These are phyloP conservation scores for Passalora sequoiae DNA, from an alignment of 2,329 filamentous ascomycete species.

Conservation along the genomic window DNA sequence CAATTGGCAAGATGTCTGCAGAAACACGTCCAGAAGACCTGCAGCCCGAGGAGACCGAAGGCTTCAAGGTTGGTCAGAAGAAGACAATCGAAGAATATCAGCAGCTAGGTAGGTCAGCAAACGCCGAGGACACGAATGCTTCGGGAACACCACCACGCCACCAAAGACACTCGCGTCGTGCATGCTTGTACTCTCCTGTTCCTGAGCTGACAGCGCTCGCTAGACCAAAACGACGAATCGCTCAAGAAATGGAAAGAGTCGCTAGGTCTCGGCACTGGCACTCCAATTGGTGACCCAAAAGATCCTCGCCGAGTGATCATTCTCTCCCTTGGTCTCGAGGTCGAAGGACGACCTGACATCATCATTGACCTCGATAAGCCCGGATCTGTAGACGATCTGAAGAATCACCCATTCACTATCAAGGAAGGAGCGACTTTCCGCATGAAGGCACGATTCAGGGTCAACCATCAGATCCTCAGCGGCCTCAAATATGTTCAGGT, in stretches of 20 bases:
- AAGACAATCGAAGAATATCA: slow-evolving; percentile 94
- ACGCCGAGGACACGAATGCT: background rate
- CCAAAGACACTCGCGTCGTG: too few relatives aligned
- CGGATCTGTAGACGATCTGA: slow-evolving; percentile 70
- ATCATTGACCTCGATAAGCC: slow-evolving; percentile 77
- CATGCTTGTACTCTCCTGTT: too few relatives aligned
- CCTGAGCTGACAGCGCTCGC: too few relatives aligned
- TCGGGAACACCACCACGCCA: too few relatives aligned
- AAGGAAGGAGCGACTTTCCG: slow-evolving; percentile 92
- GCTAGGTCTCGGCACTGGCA: slow-evolving; percentile 69
- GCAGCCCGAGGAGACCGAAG: slow-evolving; percentile 79
- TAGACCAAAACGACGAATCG: slow-evolving; percentile 76
- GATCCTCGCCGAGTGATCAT: slow-evolving; percentile 92
- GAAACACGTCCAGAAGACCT: slow-evolving; percentile 65
- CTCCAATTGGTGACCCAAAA: slow-evolving; percentile 50
- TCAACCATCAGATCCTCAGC: slow-evolving; percentile 93
- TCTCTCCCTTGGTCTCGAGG: slow-evolving; percentile 78
- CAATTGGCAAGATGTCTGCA: slow-evolving; percentile 29
- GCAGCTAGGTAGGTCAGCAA: slow-evolving; percentile 57
- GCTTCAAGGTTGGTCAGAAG: slow-evolving; percentile 98
- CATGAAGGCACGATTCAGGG: slow-evolving; percentile 91
- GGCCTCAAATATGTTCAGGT: slow-evolving; percentile 94
- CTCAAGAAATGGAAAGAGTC: slow-evolving; percentile 97
- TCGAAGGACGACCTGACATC: slow-evolving; percentile 75
- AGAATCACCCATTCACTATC: slow-evolving; percentile 91